Evolutionary conservation across 2,329 filamentous ascomycete genomes (phyloP).

Genomic region (Fusarium nurragi): DNA sequence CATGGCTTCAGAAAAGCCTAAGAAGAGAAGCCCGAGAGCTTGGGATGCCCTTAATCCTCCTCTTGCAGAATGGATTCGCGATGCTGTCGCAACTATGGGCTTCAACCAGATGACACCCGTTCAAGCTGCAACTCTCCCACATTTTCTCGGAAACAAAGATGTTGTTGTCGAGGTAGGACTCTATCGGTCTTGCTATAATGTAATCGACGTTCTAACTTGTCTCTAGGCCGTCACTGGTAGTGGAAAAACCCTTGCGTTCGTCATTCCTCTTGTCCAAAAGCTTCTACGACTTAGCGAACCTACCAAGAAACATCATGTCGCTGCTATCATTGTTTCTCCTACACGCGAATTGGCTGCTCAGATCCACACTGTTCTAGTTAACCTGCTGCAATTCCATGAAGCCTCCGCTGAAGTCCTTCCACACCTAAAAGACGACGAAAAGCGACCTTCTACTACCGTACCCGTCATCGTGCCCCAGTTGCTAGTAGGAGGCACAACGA

Average conservation of each 20-base stretch:
- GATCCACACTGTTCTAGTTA: constrained; percentile 82
- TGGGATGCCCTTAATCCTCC: constrained; percentile 54
- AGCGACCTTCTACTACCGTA: constrained; percentile 57
- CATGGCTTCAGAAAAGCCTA: constrained; percentile 49
- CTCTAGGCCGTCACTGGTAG: constrained; percentile 83
- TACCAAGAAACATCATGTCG: constrained; percentile 88
- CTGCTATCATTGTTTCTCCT: constrained; percentile 90
- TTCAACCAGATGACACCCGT: constrained; percentile 91
- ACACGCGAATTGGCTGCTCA: constrained; percentile 90
- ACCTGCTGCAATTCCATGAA: constrained; percentile 82
- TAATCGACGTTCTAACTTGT: background rate
- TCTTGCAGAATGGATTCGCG: constrained; percentile 77
- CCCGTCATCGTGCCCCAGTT: constrained; percentile 83
- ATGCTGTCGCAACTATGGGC: constrained; percentile 84
- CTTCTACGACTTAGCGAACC: constrained; percentile 82
- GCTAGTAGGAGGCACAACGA: constrained; percentile 81
- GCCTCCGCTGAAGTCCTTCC: constrained; percentile 75
- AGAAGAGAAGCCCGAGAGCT: constrained; percentile 60
- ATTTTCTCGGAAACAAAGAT: constrained; percentile 90
- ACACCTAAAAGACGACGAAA: constrained; percentile 64
- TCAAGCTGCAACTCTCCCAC: constrained; percentile 89
- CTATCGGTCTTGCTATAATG: accelerated
- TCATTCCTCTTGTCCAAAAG: constrained; percentile 85
- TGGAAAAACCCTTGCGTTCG: constrained; percentile 87
- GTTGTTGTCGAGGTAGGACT: constrained; percentile 80